These are phyloP conservation scores for Phytopythium mirpurense DNA, from an alignment of 352 stramenopile genomes.

Conservation along the genomic window DNA sequence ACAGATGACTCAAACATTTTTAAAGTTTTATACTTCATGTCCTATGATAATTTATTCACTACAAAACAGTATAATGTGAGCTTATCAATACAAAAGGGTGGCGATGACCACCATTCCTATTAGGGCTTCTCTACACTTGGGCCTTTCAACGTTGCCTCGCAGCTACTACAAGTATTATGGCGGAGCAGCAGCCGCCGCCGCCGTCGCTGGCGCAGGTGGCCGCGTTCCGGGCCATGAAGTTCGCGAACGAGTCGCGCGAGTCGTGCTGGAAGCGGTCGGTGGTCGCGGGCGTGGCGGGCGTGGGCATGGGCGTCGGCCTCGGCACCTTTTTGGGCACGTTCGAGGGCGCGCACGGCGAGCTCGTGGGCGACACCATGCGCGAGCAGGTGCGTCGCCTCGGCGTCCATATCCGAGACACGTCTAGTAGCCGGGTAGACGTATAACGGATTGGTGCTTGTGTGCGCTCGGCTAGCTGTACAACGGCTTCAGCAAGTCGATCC, in stretches of 20 bases:
- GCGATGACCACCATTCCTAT: conserved; percentile 1
- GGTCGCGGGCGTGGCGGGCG: conserved; percentile 62
- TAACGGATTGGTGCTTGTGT: too few species aligned
- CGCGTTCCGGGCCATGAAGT: conserved; percentile 51
- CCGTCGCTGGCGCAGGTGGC: conserved; percentile 32
- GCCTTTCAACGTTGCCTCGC: too few species aligned
- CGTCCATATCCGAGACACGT: too few species aligned
- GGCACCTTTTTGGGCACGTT: conserved; percentile 87
- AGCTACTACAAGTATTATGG: conserved; percentile 7
- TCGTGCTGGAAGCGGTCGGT: conserved; percentile 84
- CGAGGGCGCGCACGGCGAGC: conserved; percentile 79
- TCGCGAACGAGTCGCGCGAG: conserved; percentile 75
- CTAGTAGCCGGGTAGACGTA: too few species aligned
- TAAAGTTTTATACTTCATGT: too few species aligned
- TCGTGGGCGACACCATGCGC: conserved; percentile 81
- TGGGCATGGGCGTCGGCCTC: conserved; percentile 72
- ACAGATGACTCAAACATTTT: too few species aligned
- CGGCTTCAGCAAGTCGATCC: conserved; percentile 80
- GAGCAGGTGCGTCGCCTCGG: conserved; percentile 42
- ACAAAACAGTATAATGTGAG: too few species aligned
- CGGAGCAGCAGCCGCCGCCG: conserved; percentile 17
- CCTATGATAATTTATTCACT: too few species aligned
- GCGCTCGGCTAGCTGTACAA: conserved; percentile 57
- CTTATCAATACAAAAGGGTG: too few species aligned
- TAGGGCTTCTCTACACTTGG: too few species aligned